phyloP scores from a whole-genome alignment of 2,329 filamentous ascomycete species.

The Chalaropsis ovoidea region DNA sequence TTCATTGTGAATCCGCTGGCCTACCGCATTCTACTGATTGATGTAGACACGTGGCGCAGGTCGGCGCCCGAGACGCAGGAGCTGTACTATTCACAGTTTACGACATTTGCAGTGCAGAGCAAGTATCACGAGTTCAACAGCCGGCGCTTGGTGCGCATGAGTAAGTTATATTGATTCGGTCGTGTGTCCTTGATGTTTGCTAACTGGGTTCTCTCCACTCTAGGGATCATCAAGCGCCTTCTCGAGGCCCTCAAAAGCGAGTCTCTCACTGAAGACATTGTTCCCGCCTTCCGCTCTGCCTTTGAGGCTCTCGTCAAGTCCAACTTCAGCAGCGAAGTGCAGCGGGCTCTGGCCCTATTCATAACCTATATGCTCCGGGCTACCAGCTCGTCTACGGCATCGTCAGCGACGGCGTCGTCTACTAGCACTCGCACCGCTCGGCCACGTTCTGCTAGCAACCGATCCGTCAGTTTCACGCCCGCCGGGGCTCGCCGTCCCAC shows the following conservation, averaged over 20 bases:
- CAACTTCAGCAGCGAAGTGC: conserved; percentile 72
- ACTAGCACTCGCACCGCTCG: conserved; percentile 8
- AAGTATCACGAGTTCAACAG: conserved; percentile 89
- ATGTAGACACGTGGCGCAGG: conserved; percentile 85
- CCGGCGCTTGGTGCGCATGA: conserved; percentile 76
- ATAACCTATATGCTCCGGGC: conserved; percentile 83
- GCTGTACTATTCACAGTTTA: conserved; percentile 87
- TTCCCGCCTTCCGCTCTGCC: conserved; percentile 66
- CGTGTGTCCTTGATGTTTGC: not conserved
- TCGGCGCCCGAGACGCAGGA: conserved; percentile 67
- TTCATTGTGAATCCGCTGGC: conserved; percentile 93
- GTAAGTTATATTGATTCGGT: conserved; percentile 43
- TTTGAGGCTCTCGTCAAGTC: conserved; percentile 71
- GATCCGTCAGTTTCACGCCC: conserved; percentile 34
- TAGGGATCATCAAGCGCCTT: conserved; percentile 80
- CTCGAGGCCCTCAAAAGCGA: conserved; percentile 86
- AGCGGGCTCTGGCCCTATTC: conserved; percentile 79
- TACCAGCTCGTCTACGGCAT: conserved; percentile 39
- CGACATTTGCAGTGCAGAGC: conserved; percentile 78
- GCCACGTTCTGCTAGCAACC: conserved; percentile 16
- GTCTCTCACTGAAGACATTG: conserved; percentile 57
- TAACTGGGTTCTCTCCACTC: not conserved
- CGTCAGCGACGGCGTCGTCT: conserved; percentile 31
- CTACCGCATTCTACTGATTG: conserved; percentile 82
- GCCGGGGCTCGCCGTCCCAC: conserved; percentile 16